A percentile compares a stretch with the other conserved stretches of the same genome.
phyloP scores from a whole-genome alignment of 345 rosid genomes.

The Brassica incana region DNA sequence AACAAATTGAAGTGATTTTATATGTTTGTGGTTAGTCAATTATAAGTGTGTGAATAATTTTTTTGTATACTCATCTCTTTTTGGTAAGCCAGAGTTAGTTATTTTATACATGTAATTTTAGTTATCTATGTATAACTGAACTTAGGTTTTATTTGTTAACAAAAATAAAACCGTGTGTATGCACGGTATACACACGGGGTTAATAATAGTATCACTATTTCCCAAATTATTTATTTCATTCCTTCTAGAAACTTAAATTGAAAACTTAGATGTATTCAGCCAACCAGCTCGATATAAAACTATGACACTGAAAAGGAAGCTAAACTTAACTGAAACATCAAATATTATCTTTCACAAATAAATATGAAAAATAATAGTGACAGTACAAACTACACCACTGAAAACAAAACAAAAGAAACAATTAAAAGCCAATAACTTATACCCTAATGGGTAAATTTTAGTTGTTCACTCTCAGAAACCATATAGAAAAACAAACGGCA shows the following conservation, averaged over 20 bases:
- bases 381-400: slow-evolving; percentile 3
- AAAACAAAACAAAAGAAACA: background rate
- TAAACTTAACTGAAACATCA: too few relatives aligned
- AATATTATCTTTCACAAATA: slow-evolving; percentile 9
- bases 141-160: too few relatives aligned
- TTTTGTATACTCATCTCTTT: background rate
- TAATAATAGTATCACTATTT: too few relatives aligned
- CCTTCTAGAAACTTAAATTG: background rate
- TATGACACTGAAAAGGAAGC: too few relatives aligned
- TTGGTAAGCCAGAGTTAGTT: background rate
- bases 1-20: background rate
- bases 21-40: background rate
- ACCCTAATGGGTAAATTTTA: slow-evolving; percentile 10
- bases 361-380: slow-evolving; percentile 10
- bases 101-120: background rate
- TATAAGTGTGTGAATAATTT: background rate
- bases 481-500: slow-evolving; percentile 22
- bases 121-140: background rate
- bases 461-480: slow-evolving; percentile 33
- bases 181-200: too few relatives aligned
- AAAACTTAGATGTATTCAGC: background rate
- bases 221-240: background rate
- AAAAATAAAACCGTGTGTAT: too few relatives aligned
- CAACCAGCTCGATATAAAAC: too few relatives aligned
- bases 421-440: background rate